Base-by-base conservation (phyloP, 2,329 filamentous ascomycete species). In the Claviceps paspali region DNA sequence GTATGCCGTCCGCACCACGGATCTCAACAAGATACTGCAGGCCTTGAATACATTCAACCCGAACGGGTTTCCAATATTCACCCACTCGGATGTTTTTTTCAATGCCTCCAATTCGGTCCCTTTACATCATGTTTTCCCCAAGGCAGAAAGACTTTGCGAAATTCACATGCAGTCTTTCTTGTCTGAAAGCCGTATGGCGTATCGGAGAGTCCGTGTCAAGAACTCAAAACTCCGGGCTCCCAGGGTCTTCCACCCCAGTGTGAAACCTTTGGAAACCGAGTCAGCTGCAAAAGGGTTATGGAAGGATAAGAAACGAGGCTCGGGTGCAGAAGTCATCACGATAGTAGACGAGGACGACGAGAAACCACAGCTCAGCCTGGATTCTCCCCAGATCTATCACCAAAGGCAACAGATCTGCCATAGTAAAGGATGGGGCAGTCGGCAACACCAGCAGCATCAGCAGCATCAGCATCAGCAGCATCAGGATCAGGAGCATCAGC, bases 151-250 rank as follows among this genome's bases (percentile, higher is more conserved):
- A 12, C 23, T 40, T 5, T 22, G 29, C 17, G 18, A 36, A 11
- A 12, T 29, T 4, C 38, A 40, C 23, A 36, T 19, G 18, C 18
- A 24, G 5, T 36, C 38, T 2, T 36, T 33, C 19, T 14, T 36
- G n/a, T 27, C 36, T 11, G 38, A 40, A 26, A 24, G n/a, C 4
- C 33, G 34, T 1, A 17, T 24, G 29, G 38, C 29, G 2, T 33
- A 33, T 14, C 29, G 33, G 2, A 15, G 22, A 28, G 12, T 29
- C 11, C 26, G 24, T 6, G 33, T 18, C 12, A 22, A 15, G 5
- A 29, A 15, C n/a, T 19, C 6, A 5, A 22, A 24, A 9, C 33
- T n/a, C 22, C 24, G 24, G 2, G 10, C 26, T 19, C 33, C 18
- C 7, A 35, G 24, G n/a, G 24, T 3, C 5, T 22, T 29, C 21